These are phyloP conservation scores for Pythium myriotylum DNA, from an alignment of 352 stramenopile genomes.

Conservation along the genomic window DNA sequence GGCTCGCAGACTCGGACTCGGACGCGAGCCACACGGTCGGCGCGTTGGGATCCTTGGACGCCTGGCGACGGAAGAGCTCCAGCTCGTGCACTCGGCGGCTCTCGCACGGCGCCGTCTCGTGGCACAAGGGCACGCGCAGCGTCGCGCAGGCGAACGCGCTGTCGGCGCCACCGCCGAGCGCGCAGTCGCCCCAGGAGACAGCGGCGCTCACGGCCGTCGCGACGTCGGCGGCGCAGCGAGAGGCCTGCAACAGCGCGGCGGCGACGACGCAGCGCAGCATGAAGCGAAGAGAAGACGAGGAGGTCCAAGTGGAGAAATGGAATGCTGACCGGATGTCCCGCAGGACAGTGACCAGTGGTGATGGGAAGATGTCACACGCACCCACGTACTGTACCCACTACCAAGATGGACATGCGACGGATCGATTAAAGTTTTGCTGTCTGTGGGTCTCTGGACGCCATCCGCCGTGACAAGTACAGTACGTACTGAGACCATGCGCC, in stretches of 20 bases:
- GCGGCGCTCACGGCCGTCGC: neutral
- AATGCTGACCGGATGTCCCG: neutral
- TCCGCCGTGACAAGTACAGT: too few species aligned
- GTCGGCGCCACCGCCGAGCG: neutral
- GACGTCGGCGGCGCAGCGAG: neutral
- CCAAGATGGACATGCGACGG: too few species aligned
- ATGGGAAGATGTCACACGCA: neutral
- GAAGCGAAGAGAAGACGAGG: neutral
- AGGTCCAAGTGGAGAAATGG: neutral
- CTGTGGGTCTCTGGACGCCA: too few species aligned
- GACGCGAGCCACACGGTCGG: slow-evolving; percentile 12
- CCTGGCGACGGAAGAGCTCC: neutral
- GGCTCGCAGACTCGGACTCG: neutral
- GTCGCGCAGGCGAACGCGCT: slow-evolving; percentile 10
- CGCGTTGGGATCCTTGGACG: neutral
- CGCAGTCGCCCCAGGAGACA: slow-evolving; percentile 5
- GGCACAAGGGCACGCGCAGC: slow-evolving; percentile 9
- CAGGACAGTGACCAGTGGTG: neutral
- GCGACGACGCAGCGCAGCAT: neutral
- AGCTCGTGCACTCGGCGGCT: slow-evolving; percentile 1
- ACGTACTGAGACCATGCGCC: too few species aligned
- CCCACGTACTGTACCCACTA: too few species aligned
- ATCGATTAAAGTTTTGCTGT: too few species aligned
- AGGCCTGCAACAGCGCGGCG: neutral
- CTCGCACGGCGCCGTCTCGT: slow-evolving; percentile 4